Evolutionary conservation across 176 grass and related monocot species (phyloP).

Genomic region (Oropetium thomaeum): DNA sequence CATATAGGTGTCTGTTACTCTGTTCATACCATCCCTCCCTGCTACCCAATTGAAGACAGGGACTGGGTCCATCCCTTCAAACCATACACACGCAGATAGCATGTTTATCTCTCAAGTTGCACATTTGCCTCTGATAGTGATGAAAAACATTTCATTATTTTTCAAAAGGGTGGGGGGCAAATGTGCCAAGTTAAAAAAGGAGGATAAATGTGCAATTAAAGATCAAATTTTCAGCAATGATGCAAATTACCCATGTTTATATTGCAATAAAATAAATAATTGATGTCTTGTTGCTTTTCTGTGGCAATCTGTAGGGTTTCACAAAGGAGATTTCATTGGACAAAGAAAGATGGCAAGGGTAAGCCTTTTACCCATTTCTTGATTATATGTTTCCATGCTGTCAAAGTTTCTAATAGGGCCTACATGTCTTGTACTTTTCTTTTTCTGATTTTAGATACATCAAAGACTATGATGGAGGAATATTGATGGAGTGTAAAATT

Average conservation of each 20-base stretch:
- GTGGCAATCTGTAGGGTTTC: conserved; percentile 65
- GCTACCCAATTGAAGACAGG: too few relatives aligned
- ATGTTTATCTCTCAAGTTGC: too few relatives aligned
- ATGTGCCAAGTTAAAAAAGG: neutral
- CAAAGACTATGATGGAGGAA: conserved; percentile 98
- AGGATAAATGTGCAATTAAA: neutral
- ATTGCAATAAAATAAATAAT: neutral
- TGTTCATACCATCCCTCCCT: too few relatives aligned
- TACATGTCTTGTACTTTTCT: conserved; percentile 12
- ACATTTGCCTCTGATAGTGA: neutral
- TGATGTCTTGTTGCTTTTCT: neutral
- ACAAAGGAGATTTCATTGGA: conserved; percentile 93
- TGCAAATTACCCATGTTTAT: neutral
- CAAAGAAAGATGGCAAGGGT: conserved; percentile 99
- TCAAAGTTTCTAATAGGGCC: neutral
- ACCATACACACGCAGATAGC: too few relatives aligned
- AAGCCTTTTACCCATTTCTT: conserved; percentile 35
- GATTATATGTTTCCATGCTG: conserved; percentile 4
- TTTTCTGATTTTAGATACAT: conserved; percentile 69
- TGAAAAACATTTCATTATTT: neutral
- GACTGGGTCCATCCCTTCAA: too few relatives aligned
- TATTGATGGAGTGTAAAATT: conserved; percentile 99
- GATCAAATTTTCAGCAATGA: neutral
- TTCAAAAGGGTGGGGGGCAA: neutral
- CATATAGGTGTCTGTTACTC: too few relatives aligned